Evolutionary conservation across 352 stramenopile species (phyloP), one percentile per base, ranked within the genome.

Genomic region (Phytopythium chamaehyphon): DNA sequence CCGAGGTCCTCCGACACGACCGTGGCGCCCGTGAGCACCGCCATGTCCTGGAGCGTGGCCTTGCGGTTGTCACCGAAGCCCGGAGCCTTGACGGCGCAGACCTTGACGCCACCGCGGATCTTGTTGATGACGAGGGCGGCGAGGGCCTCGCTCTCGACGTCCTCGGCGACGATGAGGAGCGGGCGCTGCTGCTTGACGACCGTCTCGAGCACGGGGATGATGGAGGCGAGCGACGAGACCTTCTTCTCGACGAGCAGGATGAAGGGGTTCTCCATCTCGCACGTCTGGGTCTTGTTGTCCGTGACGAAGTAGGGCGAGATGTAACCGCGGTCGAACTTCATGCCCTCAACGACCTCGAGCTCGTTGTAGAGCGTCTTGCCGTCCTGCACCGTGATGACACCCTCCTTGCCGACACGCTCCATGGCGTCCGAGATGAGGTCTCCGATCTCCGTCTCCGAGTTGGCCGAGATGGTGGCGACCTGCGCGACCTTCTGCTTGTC

Each of bases 221-320:
- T 90, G 63, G 66, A 62, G 77, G 98, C 90, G 35, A 99, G 77
- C 65, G 78, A 97, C 66, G 88, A 98, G 47, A 99, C 90, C 85
- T 99, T 99, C 93, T 99, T 99, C 75, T 99, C 98, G n/a, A 99
- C 96, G 39, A 99, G 79, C 18, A 99, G 76, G 61, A 99, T 98
- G 57, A 95, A 87, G 28, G 98, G 96, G 81, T 99, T 98, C 66
- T 99, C 97, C 66, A 99, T 91, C 71, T 99, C 97, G 69, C 84
- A 97, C 44, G 93, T 86, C 80, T 99, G 96, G 14, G 93, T 99
- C 91, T 99, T 99, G 61, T 96, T 96, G 86, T 99, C 96, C 57
- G 96, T 99, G 60, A 99, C 97, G 58, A 99, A 99, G 78, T 99
- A 99, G 8, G 98, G 98, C 71, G 95, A 99, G 73, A 99, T 99